Percentiles rank a stretch among this genome's conserved stretches.
These are phyloP conservation scores for Hygrophoropsis aurantiaca DNA, from an alignment of 768 basidiomycete species.

Conservation along the genomic window DNA sequence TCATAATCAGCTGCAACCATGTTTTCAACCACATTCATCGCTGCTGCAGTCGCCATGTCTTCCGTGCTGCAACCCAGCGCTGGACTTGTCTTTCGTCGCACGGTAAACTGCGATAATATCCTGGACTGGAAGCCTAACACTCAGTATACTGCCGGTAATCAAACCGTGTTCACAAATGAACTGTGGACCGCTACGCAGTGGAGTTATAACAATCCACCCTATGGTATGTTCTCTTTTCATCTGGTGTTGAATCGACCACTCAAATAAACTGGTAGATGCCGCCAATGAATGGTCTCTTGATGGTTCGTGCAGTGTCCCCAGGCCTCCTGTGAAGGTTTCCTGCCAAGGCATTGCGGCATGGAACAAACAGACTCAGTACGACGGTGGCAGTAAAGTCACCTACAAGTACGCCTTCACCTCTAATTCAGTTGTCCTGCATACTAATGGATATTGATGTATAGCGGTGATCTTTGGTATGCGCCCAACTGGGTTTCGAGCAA, in stretches of 20 bases:
- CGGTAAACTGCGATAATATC: background rate
- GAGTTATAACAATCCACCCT: slow-evolving; percentile 28
- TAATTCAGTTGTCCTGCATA: too few species aligned
- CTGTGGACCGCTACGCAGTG: slow-evolving; percentile 25
- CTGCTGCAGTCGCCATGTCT: background rate
- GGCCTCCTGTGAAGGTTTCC: too few species aligned
- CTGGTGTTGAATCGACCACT: too few species aligned
- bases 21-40: background rate
- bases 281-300: too few species aligned
- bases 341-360: slow-evolving; percentile 21
- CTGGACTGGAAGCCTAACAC: slow-evolving; percentile 18
- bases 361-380: slow-evolving; percentile 16
- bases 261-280: too few species aligned
- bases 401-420: slow-evolving; percentile 1
- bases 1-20: background rate
- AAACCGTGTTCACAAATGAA: slow-evolving; percentile 19
- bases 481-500: slow-evolving; percentile 23
- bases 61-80: background rate
- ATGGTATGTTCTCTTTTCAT: too few species aligned
- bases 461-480: slow-evolving; percentile 17
- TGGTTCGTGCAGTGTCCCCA: too few species aligned
- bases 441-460: too few species aligned
- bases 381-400: slow-evolving; percentile 13
- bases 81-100: background rate
- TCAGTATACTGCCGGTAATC: slow-evolving; percentile 23